A percentile compares a stretch with the other conserved stretches of the same genome.
Evolutionary conservation across 225 moss, liverwort and hornwort species (phyloP).

Genomic region (Lunularia cruciata): DNA sequence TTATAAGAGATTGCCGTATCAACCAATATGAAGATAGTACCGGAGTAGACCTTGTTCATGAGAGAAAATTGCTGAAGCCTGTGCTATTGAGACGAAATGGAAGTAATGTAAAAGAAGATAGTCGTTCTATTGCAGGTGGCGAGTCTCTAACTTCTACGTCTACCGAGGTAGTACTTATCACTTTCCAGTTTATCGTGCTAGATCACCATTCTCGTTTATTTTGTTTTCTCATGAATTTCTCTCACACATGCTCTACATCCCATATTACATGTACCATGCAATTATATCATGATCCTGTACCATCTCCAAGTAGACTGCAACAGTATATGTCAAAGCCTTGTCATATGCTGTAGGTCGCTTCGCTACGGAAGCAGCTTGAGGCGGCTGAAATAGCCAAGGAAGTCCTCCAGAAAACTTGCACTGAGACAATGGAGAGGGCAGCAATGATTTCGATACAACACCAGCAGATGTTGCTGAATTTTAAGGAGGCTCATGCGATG

Average conservation of each 20-base stretch:
- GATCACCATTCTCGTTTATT: too few species aligned
- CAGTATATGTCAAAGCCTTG: too few species aligned
- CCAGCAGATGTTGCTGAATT: conserved; percentile 51
- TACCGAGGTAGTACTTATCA: conserved; percentile 36
- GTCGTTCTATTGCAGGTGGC: conserved; percentile 20
- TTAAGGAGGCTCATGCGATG: conserved; percentile 37
- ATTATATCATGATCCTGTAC: too few species aligned
- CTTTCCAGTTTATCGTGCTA: too few species aligned
- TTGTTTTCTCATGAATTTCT: too few species aligned
- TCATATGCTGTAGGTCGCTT: conserved; percentile 39
- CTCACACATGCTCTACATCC: too few species aligned
- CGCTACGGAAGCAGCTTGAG: conserved; percentile 40
- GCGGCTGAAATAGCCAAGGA: conserved; percentile 39
- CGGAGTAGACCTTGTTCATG: conserved; percentile 19
- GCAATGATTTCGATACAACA: conserved; percentile 52
- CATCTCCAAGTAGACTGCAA: too few species aligned
- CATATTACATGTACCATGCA: too few species aligned
- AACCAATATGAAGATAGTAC: conserved; percentile 7
- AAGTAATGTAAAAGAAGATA: conserved; percentile 12
- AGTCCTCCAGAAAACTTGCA: conserved; percentile 49
- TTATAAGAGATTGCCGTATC: conserved; percentile 5
- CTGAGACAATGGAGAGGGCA: conserved; percentile 56
- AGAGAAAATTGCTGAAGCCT: conserved; percentile 23
- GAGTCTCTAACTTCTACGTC: conserved; percentile 5
- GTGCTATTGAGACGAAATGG: conserved; percentile 15